A percentile compares a stretch with the other conserved stretches of the same genome.
Evolutionary conservation across 2,329 filamentous ascomycete species (phyloP).

Genomic region (Calonectria ilicicola): DNA sequence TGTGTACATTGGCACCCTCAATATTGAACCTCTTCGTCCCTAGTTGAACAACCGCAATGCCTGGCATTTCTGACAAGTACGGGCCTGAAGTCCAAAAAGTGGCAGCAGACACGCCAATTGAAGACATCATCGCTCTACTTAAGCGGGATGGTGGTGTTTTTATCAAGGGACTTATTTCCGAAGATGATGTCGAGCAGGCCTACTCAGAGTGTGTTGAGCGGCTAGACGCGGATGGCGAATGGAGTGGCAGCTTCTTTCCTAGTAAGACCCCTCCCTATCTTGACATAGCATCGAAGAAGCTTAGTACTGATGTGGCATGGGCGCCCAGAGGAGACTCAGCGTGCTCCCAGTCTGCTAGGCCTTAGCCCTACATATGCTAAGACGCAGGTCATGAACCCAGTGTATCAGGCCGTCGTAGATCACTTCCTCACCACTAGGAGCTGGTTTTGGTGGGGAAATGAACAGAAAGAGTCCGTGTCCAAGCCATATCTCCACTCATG

Average conservation of each 20-base stretch:
- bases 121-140: neutral
- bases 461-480: conserved; percentile 27
- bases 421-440: conserved; percentile 31
- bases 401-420: conserved; percentile 27
- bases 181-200: neutral
- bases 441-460: conserved; percentile 33
- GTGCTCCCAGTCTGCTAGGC: conserved; percentile 24
- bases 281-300: neutral
- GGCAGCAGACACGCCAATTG: neutral
- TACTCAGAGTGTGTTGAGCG: neutral
- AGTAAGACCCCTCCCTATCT: neutral
- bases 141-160: conserved; percentile 16
- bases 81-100: conserved; percentile 12
- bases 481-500: conserved; percentile 31
- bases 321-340: conserved; percentile 22
- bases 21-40: neutral
- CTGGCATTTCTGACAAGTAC: conserved; percentile 1
- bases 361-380: conserved; percentile 29
- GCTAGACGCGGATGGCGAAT: neutral
- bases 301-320: neutral
- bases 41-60: neutral
- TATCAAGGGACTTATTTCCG: neutral
- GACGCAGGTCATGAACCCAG: conserved; percentile 28
- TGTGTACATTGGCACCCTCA: neutral
- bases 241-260: conserved; percentile 15